Evolutionary conservation across 176 grass and related monocot genomes (phyloP), one percentile per base, ranked within the genome.

Genomic region (Urochloa ruziziensis): DNA sequence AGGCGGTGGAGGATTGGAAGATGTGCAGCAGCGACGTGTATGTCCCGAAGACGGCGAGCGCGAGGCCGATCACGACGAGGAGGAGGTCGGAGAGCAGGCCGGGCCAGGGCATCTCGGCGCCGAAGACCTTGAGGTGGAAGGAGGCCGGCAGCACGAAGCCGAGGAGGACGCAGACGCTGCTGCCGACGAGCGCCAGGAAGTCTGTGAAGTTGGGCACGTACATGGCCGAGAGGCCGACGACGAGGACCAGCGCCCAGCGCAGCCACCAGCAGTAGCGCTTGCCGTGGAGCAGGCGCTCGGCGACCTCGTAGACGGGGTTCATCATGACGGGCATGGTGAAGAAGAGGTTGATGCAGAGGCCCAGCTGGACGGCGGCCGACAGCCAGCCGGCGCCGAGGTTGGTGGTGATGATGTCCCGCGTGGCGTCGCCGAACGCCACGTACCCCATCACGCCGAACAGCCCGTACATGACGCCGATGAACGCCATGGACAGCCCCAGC

Each of bases 241-340:
- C 32, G 46, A 87, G 3, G 59, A 99, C 96, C 39, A 96, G 82
- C 66, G 77, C 24, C 85, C 96, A 99, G 18, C 96, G 74, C 35
- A 99, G 84, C 96, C 87, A 99, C 87, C 84, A 92, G 78, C 91
- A 94, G 81, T 99, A 99, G 19, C 67, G 82, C 49, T 99, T 96
- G 67, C 83, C 85, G 67, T 73, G 87, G 80, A 92, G 65, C 85
- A 92, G 89, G 62, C 96, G 89, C 83, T 99, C 96, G 33, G 85
- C 87, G n/a, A 99, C 93, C 87, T 99, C 96, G 86, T 85, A 99
- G 33, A 99, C 96, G 0, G 96, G 96, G 56, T 99, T 88, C 96
- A 99, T 99, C 96, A 99, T 99, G 86, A 99, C 91, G 2, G 96
- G 96, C 87, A 99, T 94, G 34, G 93, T 96, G 91, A 99, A 99